Conservation (phyloP, 129 eudicot genomes). For the Apium graveolens region DNA sequence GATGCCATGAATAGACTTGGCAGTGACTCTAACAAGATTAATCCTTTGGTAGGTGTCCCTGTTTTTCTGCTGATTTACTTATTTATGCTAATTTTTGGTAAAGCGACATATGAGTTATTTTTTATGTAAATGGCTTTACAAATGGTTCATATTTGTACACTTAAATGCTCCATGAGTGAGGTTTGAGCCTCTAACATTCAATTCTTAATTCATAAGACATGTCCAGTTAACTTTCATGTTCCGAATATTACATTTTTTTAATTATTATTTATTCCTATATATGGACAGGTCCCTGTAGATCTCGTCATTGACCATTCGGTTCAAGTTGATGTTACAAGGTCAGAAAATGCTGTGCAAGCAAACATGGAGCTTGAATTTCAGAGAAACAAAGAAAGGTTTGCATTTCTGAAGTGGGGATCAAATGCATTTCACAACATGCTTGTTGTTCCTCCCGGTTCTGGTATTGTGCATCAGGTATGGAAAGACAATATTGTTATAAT, state of each 20-base stretch:
- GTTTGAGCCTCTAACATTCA: not conserved
- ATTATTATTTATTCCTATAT: not conserved
- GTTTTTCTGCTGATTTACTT: not conserved
- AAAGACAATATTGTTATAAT: not conserved
- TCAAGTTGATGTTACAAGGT: conserved; percentile 89
- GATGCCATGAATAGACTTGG: conserved; percentile 98
- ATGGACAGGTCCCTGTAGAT: conserved; percentile 87
- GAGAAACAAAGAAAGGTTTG: conserved; percentile 95
- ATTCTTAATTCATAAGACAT: not conserved
- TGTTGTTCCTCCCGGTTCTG: conserved; percentile 99
- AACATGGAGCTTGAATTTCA: conserved; percentile 92
- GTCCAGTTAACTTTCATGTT: not conserved
- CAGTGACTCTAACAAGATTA: conserved; percentile 84
- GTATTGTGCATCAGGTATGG: conserved; percentile 95
- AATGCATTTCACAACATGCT: conserved; percentile 98
- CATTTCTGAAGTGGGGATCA: conserved; percentile 94
- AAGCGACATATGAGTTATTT: not conserved
- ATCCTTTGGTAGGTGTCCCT: conserved; percentile 64
- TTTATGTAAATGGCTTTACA: not conserved
- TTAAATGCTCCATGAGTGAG: not conserved
- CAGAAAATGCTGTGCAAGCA: conserved; percentile 92
- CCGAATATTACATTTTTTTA: not conserved
- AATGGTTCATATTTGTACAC: not conserved
- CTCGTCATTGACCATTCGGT: conserved; percentile 97
- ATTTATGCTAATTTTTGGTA: not conserved